Base-by-base conservation (phyloP, 139 green algal species). In the Coccomyxa sp. region DNA sequence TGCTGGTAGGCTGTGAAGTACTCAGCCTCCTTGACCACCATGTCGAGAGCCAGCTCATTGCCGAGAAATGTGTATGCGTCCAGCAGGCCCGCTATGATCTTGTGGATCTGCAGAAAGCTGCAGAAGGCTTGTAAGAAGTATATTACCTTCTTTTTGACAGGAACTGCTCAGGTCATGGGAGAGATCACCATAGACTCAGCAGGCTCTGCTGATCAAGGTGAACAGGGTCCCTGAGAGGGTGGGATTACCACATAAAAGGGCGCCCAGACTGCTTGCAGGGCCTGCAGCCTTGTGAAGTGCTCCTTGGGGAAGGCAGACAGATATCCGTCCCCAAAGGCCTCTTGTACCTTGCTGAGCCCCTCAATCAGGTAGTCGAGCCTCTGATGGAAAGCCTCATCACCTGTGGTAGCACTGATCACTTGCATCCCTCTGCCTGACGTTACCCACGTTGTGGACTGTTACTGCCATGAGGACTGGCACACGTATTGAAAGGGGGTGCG, bases 1-100 rank as follows among this genome's bases (percentile, higher is more conserved):
- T 74, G 10, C 3, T 40, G 16, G 16, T 29, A 74, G 33, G 8
- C 70, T 8, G 2, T 41, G 24, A 84, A 85, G 81, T 88, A 91
- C 39, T 75, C 79, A 7, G 85, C 83, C 82, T 89, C 81, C 33
- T 72, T 39, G 6, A 39, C 7, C 1, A 82, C 80, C 74, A 88
- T 82, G 9, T 39, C 9, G 75, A 94, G 76, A 4, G 87, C 88
- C n/a, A 70, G 31, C 9, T 72, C 8, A 54, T 81, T 81, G 70
- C 76, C 82, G 6, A 74, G 68, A 79, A 91, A 74, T 12, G 70
- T 40, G 75, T 90, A 74, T 37, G 88, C 85, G 76, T 92, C 90
- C 71, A 94, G 74, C 29, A 94, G 84, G 24, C 90, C 90, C 16
- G 81, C 79, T 74, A 94, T 87, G 55, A 94, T 84, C 83, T 94